These are phyloP conservation scores for Lagenidium sp. DNA, from an alignment of 352 stramenopile genomes.

Conservation along the genomic window DNA sequence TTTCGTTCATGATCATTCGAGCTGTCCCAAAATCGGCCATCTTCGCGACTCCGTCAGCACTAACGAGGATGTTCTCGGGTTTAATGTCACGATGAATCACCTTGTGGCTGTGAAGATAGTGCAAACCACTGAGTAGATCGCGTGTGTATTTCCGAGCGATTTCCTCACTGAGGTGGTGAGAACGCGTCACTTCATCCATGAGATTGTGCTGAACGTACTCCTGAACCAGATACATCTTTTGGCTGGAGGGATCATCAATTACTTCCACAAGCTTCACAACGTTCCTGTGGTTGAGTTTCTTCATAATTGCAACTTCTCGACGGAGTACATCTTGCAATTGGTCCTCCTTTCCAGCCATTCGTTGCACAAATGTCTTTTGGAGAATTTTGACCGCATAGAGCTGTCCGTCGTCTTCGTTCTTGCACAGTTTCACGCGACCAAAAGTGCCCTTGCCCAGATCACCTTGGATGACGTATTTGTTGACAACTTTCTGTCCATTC, in stretches of 20 bases:
- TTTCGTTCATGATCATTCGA: conserved; percentile 88
- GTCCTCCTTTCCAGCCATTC: conserved; percentile 81
- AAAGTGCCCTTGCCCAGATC: conserved; percentile 89
- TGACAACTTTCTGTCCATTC: conserved; percentile 85
- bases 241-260: conserved; percentile 89
- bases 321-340: conserved; percentile 75
- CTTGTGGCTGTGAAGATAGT: conserved; percentile 92
- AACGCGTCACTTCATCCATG: conserved; percentile 81
- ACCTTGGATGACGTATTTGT: conserved; percentile 92
- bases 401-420: conserved; percentile 68
- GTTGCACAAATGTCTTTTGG: conserved; percentile 86
- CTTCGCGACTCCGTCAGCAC: conserved; percentile 74
- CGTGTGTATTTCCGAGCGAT: conserved; percentile 83
- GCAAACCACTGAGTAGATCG: conserved; percentile 81
- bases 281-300: conserved; percentile 91
- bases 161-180: conserved; percentile 51
- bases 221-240: conserved; percentile 94
- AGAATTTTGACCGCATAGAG: conserved; percentile 88
- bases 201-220: conserved; percentile 92
- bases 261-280: conserved; percentile 92
- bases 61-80: conserved; percentile 84
- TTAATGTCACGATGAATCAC: conserved; percentile 92
- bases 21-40: conserved; percentile 88
- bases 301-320: conserved; percentile 95
- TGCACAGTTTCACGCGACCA: conserved; percentile 76